A percentile compares a stretch with the other conserved stretches of the same genome.
Evolutionary conservation across 2,329 filamentous ascomycete genomes (phyloP).

Genomic region (Monosporascus ibericus): DNA sequence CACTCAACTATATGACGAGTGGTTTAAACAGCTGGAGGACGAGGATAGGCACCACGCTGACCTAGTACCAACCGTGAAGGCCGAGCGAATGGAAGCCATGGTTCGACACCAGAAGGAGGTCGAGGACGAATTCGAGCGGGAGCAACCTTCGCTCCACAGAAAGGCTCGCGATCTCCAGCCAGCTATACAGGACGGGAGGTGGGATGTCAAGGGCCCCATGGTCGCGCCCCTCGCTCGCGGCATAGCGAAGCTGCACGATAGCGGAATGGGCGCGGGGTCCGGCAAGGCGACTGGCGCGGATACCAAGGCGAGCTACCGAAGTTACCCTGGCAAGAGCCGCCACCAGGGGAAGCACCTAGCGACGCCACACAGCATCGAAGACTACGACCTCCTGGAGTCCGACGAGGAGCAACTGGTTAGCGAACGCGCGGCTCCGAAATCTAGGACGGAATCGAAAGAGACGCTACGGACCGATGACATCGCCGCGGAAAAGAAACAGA

Average conservation of each 20-base stretch:
- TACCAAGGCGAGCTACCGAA: conserved; percentile 2
- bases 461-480: conserved; percentile 2
- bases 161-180: conserved; percentile 34
- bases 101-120: conserved; percentile 41
- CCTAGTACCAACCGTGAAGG: conserved; percentile 30
- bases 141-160: conserved; percentile 39
- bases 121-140: conserved; percentile 41
- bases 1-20: conserved; percentile 36
- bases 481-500: conserved; percentile 11
- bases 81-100: conserved; percentile 35
- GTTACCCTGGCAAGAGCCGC: not conserved
- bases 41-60: conserved; percentile 36
- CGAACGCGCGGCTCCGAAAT: conserved; percentile 2
- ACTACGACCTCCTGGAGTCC: conserved; percentile 19
- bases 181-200: conserved; percentile 25
- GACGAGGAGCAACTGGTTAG: conserved; percentile 17
- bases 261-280: not conserved
- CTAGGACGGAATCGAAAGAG: conserved; percentile 2
- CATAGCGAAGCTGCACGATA: conserved; percentile 36
- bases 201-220: conserved; percentile 39
- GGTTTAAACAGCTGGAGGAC: conserved; percentile 36
- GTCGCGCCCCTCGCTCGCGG: conserved; percentile 43
- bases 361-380: conserved; percentile 12
- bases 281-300: not conserved
- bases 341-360: not conserved